These are phyloP conservation scores for Saksenaea oblongispora DNA, from an alignment of 371 early-diverging fungal species.

Conservation along the genomic window DNA sequence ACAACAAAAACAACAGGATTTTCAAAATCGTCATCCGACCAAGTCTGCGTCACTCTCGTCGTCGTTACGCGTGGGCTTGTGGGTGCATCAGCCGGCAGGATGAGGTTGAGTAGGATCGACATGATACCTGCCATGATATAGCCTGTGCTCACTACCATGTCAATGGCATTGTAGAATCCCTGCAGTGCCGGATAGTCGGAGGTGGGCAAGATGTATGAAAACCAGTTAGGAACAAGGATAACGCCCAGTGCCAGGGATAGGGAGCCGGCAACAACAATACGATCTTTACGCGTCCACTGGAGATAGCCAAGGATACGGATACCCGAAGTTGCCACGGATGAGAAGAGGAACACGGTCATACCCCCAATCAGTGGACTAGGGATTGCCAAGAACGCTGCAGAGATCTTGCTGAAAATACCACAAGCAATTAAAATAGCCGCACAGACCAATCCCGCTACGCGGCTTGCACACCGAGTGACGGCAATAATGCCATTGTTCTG, in stretches of 20 bases:
- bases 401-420: conserved; percentile 60
- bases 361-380: conserved; percentile 57
- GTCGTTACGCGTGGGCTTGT: no score
- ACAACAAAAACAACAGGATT: neutral
- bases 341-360: conserved; percentile 62
- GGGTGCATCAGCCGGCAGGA: conserved; percentile 35
- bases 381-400: conserved; percentile 56
- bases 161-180: conserved; percentile 53
- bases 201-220: conserved; percentile 47
- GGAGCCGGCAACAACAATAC: conserved; percentile 55
- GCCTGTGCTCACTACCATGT: conserved; percentile 55
- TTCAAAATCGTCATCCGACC: neutral
- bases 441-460: conserved; percentile 56
- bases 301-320: conserved; percentile 59
- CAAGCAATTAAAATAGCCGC: conserved; percentile 54
- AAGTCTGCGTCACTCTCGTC: neutral
- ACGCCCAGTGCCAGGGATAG: conserved; percentile 56
- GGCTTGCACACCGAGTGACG: conserved; percentile 60
- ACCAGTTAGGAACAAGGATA: conserved; percentile 55
- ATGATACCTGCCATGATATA: conserved; percentile 58
- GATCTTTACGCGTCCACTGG: conserved; percentile 65
- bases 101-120: conserved; percentile 50
- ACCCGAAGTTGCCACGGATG: conserved; percentile 61
- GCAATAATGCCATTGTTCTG: conserved; percentile 68
- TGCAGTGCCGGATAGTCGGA: conserved; percentile 42